A percentile compares a stretch with the other conserved stretches of the same genome.
Conservation (phyloP, 371 early-diverging fungal genomes). For the Mucor saturninus region DNA sequence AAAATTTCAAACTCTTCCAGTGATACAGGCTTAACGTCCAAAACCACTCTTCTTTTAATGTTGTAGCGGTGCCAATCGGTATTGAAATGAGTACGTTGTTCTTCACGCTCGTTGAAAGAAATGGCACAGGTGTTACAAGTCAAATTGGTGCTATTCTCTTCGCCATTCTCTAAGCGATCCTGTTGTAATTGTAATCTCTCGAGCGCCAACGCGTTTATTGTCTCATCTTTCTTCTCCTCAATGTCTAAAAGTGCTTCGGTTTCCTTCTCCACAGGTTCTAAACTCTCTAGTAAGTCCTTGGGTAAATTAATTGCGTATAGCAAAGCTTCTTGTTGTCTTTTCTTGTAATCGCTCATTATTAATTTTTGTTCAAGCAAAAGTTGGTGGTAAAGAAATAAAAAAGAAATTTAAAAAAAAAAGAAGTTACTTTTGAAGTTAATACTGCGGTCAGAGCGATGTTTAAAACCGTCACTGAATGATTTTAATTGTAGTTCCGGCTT, state of each 20-base stretch:
- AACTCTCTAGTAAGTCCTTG: constrained; percentile 24
- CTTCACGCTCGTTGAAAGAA: constrained; percentile 79
- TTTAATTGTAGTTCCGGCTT: too few species aligned
- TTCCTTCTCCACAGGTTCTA: constrained; percentile 30
- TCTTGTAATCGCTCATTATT: not conserved
- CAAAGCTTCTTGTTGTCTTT: not conserved
- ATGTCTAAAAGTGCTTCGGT: constrained; percentile 9
- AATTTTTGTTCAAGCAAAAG: not conserved
- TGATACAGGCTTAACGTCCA: constrained; percentile 77
- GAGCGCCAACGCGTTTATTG: constrained; percentile 16
- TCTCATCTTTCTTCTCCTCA: constrained; percentile 14
- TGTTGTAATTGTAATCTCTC: constrained; percentile 30
- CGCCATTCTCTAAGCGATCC: constrained; percentile 18
- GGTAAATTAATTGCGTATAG: constrained; percentile 32
- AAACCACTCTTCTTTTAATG: constrained; percentile 88
- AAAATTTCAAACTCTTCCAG: constrained; percentile 81
- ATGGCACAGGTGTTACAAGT: constrained; percentile 89
- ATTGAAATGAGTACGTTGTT: constrained; percentile 89
- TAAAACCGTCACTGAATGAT: too few species aligned
- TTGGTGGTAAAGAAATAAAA: too few species aligned
- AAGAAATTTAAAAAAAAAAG: too few species aligned
- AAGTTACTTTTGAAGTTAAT: too few species aligned
- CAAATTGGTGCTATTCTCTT: not conserved
- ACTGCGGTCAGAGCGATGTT: too few species aligned
- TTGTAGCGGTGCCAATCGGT: constrained; percentile 99